Conservation (phyloP, 352 stramenopile genomes). For the Globisporangium cederbergense region DNA sequence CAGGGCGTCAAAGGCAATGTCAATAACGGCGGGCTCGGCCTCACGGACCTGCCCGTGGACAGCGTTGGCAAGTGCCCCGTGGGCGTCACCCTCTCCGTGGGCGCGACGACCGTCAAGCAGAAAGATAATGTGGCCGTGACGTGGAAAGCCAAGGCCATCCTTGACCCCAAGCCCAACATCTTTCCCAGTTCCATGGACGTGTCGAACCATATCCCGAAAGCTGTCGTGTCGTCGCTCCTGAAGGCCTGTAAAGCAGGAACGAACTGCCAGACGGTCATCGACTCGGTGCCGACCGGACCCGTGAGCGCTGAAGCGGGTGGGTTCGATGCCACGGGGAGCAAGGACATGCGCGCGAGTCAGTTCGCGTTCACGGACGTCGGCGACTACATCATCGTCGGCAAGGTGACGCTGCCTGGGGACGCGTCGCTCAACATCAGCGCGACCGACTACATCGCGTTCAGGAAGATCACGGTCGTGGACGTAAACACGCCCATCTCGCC, state of each 20-base stretch:
- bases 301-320: conserved; percentile 30
- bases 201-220: conserved; percentile 26
- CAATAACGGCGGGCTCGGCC: conserved; percentile 30
- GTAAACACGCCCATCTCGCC: conserved; percentile 34
- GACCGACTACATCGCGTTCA: conserved; percentile 64
- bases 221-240: conserved; percentile 40
- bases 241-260: conserved; percentile 61
- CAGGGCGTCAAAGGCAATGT: conserved; percentile 36
- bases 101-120: conserved; percentile 41
- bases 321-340: conserved; percentile 42
- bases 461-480: conserved; percentile 63
- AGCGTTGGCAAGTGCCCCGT: conserved; percentile 61
- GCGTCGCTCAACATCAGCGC: conserved; percentile 39
- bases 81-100: conserved; percentile 36
- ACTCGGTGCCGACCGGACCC: conserved; percentile 30
- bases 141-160: conserved; percentile 39
- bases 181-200: conserved; percentile 68
- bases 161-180: conserved; percentile 36
- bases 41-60: conserved; percentile 39
- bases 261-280: conserved; percentile 56
- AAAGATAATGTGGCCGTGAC: conserved; percentile 49
- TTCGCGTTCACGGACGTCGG: conserved; percentile 49
- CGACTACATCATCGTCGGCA: conserved; percentile 64
- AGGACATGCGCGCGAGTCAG: conserved; percentile 40
- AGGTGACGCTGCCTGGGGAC: conserved; percentile 50